Base-by-base conservation (phyloP, 768 basidiomycete species). In the Melanogaster broomeanus region DNA sequence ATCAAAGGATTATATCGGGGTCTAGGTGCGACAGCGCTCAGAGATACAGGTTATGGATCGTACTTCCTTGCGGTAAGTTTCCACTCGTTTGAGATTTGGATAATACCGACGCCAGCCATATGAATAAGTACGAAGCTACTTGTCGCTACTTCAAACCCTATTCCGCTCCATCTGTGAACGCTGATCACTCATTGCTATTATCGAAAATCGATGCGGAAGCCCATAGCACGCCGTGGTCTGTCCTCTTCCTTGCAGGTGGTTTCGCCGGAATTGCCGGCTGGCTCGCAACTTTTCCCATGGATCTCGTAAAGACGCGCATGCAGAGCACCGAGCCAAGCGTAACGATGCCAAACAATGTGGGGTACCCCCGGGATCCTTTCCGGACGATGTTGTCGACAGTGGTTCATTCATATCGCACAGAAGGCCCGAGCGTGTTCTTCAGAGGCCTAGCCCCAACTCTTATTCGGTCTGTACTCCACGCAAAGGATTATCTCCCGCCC, bases 251-350 rank as follows among this genome's bases (percentile, higher is more conserved):
- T 18, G 88, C 90, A 4, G 91, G 90, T 19, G 92, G 83, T 2
- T 63, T 86, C 0, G 92, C 92, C 0, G 92, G 91, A 5, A 69
- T 89, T 16, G 78, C 78, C 9, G 88, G 89, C 9, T 95, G 92
- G 92, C 33, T 84, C 0, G 76, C 74, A 3, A 95, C 93, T 1
- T 97, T 96, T 66, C 91, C 92, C 2, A 74, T 93, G 49, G 93
- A 97, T 62, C 88, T 93, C 3, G 78, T 95, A 54, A 96, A 97
- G 72, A 95, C 94, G 13, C 82, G 93, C 6, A 81, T 94, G 59
- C 93, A 97, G 67, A 81, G 82, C 43, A 65, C 57, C 22, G 48
- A 64, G 2, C 48, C 54, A n/a, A 18, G 22, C 15, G 35, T 25
- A 25, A 33, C 55, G 4, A 22, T 11, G 11, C 34, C n/a, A 8